Percentiles rank a stretch among this genome's conserved stretches.
phyloP scores from a whole-genome alignment of 768 basidiomycete species.

The Podaxis sp. region DNA sequence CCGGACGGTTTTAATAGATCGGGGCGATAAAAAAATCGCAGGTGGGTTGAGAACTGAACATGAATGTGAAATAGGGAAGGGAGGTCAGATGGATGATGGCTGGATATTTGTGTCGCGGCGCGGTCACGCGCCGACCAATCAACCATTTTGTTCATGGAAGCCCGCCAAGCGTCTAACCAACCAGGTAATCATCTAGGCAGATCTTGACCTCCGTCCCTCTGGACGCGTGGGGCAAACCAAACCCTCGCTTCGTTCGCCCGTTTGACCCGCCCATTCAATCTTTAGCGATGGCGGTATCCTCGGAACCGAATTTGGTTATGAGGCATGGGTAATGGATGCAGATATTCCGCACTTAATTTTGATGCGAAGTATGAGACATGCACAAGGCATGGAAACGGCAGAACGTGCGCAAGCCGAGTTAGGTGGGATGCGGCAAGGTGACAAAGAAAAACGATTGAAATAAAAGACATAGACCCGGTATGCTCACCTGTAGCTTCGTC shows the following conservation, averaged over 20 bases:
- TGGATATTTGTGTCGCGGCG: not conserved
- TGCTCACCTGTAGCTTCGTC: conserved; percentile 81
- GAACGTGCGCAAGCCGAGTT: not conserved
- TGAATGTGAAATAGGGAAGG: not conserved
- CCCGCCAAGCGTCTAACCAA: not conserved
- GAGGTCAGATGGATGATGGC: not conserved
- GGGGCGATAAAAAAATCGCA: not conserved
- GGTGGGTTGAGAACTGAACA: not conserved
- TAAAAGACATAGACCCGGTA: not conserved
- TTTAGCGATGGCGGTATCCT: not conserved
- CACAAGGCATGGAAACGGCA: not conserved
- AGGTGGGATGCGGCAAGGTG: not conserved
- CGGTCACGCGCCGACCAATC: not conserved
- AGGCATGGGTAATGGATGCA: not conserved
- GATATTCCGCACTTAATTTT: not conserved
- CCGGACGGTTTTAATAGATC: not conserved
- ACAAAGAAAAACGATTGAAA: not conserved
- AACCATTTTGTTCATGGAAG: not conserved
- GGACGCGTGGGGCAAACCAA: not conserved
- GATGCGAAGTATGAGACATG: not conserved
- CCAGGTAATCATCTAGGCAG: not conserved
- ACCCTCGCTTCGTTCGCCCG: not conserved
- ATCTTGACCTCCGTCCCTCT: not conserved
- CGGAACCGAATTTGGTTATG: not conserved
- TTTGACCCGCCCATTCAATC: not conserved